Percentiles rank a stretch among this genome's conserved stretches.
These are phyloP conservation scores for Stephania cephalantha DNA, from an alignment of 164 flowering plant genomes.

Conservation along the genomic window DNA sequence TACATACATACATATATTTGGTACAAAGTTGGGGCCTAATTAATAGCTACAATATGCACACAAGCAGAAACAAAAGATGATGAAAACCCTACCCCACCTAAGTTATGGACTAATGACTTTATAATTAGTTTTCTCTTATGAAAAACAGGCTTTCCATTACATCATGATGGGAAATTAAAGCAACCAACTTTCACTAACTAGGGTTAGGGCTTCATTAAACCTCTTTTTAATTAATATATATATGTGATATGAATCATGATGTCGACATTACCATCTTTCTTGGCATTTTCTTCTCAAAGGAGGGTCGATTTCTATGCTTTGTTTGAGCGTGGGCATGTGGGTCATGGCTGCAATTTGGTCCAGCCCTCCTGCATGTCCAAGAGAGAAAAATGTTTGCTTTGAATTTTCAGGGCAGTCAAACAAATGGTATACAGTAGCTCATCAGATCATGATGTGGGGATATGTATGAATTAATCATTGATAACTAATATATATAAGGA, in stretches of 20 bases:
- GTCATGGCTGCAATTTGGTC: not conserved
- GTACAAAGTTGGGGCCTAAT: not conserved
- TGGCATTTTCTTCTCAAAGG: not conserved
- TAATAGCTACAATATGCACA: not conserved
- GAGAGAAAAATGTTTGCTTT: not conserved
- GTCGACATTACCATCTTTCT: conserved; percentile 1
- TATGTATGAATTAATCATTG: not conserved
- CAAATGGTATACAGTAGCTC: not conserved
- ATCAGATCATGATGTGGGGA: not conserved
- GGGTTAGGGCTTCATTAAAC: conserved; percentile 5
- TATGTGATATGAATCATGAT: not conserved
- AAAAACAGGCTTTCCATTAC: not conserved
- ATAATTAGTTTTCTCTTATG: not conserved
- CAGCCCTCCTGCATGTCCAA: not conserved
- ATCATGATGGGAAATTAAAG: conserved; percentile 4
- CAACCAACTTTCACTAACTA: conserved; percentile 8
- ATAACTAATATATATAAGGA: too few relatives aligned
- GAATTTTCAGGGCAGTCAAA: not conserved
- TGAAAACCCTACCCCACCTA: not conserved
- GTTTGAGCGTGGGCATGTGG: not conserved
- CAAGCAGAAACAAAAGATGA: not conserved
- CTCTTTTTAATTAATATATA: not conserved
- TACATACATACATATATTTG: too few relatives aligned
- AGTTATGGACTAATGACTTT: conserved; percentile 1
- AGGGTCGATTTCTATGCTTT: not conserved